These are phyloP conservation scores for Ceratobasidium sp. DNA, from an alignment of 1,284 basidiomycete genomes.

Conservation along the genomic window DNA sequence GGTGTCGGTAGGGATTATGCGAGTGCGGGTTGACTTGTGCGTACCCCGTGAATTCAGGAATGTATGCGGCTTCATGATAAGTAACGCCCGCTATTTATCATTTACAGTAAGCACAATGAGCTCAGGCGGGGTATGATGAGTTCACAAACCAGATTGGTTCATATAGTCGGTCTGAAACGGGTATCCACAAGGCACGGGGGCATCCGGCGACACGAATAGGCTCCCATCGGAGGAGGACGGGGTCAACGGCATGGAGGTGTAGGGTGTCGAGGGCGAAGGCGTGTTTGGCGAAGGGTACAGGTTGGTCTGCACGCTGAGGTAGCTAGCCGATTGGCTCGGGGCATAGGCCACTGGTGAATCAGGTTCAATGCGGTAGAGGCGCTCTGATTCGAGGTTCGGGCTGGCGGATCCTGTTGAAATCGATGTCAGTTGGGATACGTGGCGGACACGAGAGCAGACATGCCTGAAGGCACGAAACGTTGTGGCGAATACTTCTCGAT, in stretches of 20 bases:
- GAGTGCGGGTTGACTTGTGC: not conserved
- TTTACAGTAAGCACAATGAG: slow-evolving; percentile 21
- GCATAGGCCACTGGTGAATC: slow-evolving; percentile 30
- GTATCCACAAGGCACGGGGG: slow-evolving; percentile 3
- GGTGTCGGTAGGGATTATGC: slow-evolving; percentile 4
- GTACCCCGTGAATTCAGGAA: not conserved
- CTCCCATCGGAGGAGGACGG: slow-evolving; percentile 3
- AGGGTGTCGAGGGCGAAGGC: slow-evolving; percentile 26
- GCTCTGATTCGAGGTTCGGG: not conserved
- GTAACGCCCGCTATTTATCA: slow-evolving; percentile 1
- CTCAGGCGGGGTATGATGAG: not conserved
- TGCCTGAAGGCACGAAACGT: slow-evolving; percentile 1
- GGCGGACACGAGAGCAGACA: slow-evolving; percentile 1
- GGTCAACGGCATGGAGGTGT: slow-evolving; percentile 17
- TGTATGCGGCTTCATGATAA: slow-evolving; percentile 3
- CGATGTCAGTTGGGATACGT: slow-evolving; percentile 12
- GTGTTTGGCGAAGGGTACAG: slow-evolving; percentile 1
- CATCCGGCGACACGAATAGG: slow-evolving; percentile 21
- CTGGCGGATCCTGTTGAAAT: slow-evolving; percentile 12
- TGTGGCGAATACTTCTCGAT: slow-evolving; percentile 32
- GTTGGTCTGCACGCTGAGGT: slow-evolving; percentile 23
- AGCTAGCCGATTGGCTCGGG: slow-evolving; percentile 6
- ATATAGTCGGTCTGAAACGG: slow-evolving; percentile 2
- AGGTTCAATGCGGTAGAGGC: slow-evolving; percentile 27
- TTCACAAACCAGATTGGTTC: slow-evolving; percentile 28